Conservation (phyloP, 768 basidiomycete genomes). For the Naganishia onofrii region DNA sequence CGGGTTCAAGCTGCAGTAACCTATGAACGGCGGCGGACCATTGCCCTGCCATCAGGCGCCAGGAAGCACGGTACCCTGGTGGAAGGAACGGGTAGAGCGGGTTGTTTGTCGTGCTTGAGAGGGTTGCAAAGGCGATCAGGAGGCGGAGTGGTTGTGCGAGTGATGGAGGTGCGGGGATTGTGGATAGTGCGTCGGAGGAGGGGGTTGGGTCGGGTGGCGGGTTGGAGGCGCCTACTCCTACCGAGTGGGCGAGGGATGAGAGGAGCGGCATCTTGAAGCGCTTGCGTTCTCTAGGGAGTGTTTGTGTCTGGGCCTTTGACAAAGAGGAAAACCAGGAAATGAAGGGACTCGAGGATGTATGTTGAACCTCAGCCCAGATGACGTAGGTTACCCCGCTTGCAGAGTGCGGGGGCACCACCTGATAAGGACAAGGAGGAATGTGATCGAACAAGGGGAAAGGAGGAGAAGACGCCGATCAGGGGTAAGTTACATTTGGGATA, state of each 20-base stretch:
- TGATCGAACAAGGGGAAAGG: background rate
- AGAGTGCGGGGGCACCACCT: too few relatives aligned
- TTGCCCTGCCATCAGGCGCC: constrained; percentile 6
- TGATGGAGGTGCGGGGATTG: constrained; percentile 12
- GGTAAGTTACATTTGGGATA: background rate
- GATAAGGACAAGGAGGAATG: background rate
- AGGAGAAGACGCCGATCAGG: background rate
- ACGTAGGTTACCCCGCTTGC: background rate
- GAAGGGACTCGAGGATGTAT: background rate
- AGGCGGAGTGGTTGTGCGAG: constrained; percentile 11
- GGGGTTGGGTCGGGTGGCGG: background rate
- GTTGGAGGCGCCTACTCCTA: background rate
- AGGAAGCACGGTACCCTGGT: background rate
- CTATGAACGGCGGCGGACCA: constrained; percentile 12
- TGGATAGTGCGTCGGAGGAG: constrained; percentile 5
- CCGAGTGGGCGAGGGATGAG: background rate
- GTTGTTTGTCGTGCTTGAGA: background rate
- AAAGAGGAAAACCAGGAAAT: background rate
- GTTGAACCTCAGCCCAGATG: background rate
- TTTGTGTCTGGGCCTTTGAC: too few relatives aligned
- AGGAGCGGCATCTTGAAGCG: background rate
- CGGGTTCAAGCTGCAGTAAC: constrained; percentile 19
- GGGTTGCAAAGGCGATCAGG: constrained; percentile 18
- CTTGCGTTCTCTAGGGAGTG: too few relatives aligned
- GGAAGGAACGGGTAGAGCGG: background rate